A percentile compares a stretch with the other conserved stretches of the same genome.
These are phyloP conservation scores for Chondrus crispus DNA, from an alignment of 23 red algal species.

Conservation along the genomic window DNA sequence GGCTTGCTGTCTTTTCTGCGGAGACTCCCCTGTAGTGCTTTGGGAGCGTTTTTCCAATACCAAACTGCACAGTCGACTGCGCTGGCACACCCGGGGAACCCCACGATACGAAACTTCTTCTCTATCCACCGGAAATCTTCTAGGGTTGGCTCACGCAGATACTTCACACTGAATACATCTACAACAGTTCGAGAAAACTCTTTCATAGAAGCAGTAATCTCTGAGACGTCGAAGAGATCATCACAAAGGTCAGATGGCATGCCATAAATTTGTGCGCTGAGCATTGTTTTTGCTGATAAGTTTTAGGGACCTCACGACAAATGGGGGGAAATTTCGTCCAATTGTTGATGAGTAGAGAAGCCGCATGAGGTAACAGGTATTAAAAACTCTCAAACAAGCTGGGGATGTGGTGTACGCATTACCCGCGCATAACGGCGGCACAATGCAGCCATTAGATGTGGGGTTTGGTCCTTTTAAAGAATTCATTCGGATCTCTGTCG, in stretches of 20 bases:
- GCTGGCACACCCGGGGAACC: slow-evolving; percentile 16
- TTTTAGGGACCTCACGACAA: too few relatives aligned
- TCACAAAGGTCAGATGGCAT: background rate
- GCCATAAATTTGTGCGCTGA: too few relatives aligned
- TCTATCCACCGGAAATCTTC: background rate
- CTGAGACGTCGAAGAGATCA: background rate
- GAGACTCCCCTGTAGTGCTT: background rate
- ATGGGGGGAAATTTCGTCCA: too few relatives aligned
- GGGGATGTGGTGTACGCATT: too few relatives aligned
- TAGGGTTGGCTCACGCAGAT: background rate
- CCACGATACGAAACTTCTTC: background rate
- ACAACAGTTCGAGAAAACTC: background rate
- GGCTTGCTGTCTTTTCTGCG: background rate
- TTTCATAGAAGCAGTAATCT: background rate
- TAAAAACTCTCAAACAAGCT: too few relatives aligned
- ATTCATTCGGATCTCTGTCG: too few relatives aligned
- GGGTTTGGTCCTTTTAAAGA: too few relatives aligned
- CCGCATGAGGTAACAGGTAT: too few relatives aligned
- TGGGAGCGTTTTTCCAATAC: slow-evolving; percentile 16
- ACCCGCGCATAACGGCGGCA: too few relatives aligned
- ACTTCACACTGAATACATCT: background rate
- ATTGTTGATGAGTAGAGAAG: too few relatives aligned
- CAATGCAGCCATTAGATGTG: too few relatives aligned
- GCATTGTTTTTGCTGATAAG: too few relatives aligned
- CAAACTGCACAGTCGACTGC: background rate